Evolutionary conservation across 768 basidiomycete genomes (phyloP).

Genomic region (Hemileccinum rubropunctum): DNA sequence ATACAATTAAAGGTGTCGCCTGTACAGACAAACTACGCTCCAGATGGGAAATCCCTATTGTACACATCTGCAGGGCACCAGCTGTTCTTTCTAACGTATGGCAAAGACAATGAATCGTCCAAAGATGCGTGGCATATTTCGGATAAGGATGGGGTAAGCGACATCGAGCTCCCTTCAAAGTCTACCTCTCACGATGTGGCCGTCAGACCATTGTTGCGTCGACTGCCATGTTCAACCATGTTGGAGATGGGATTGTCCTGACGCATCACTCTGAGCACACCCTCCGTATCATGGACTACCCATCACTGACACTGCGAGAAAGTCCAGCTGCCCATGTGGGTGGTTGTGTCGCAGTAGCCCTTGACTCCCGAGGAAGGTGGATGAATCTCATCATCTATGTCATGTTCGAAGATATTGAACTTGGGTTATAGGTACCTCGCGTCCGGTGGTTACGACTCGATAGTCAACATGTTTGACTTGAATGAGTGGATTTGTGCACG

Average conservation of each 20-base stretch:
- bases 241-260: slow-evolving; percentile 67
- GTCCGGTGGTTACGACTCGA: slow-evolving; percentile 78
- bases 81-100: slow-evolving; percentile 58
- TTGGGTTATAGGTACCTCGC: slow-evolving; percentile 58
- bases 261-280: slow-evolving; percentile 63
- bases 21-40: slow-evolving; percentile 65
- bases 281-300: slow-evolving; percentile 69
- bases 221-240: slow-evolving; percentile 73
- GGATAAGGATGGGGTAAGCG: slow-evolving; percentile 29
- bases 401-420: background rate
- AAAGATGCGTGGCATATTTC: slow-evolving; percentile 50
- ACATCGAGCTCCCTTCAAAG: background rate
- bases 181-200: background rate
- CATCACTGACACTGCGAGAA: slow-evolving; percentile 55
- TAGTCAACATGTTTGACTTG: slow-evolving; percentile 78
- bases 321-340: slow-evolving; percentile 74
- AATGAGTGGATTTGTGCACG: slow-evolving; percentile 78
- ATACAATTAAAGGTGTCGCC: slow-evolving; percentile 58
- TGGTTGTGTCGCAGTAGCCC: slow-evolving; percentile 71
- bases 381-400: slow-evolving; percentile 1
- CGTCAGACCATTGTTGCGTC: slow-evolving; percentile 50
- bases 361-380: slow-evolving; percentile 78
- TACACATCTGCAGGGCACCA: slow-evolving; percentile 61
- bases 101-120: slow-evolving; percentile 49
- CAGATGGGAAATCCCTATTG: slow-evolving; percentile 64